Conservation (phyloP, 1,284 basidiomycete genomes). For the Megacollybia platyphylla region DNA sequence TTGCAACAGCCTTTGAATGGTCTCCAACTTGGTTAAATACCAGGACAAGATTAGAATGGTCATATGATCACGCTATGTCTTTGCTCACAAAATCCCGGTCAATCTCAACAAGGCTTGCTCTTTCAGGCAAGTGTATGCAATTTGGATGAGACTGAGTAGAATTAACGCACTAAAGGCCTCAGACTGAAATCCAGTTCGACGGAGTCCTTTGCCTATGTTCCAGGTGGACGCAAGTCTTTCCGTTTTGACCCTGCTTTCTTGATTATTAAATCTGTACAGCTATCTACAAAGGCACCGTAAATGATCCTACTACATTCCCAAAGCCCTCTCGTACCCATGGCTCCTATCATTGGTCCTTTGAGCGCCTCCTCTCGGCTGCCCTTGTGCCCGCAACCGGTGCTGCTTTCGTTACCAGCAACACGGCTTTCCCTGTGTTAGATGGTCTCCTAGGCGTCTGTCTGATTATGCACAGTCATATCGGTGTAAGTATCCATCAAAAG, state of each 20-base stretch:
- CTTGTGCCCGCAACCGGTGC: slow-evolving; percentile 84
- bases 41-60: no score
- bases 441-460: slow-evolving; percentile 79
- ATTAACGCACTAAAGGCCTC: background rate
- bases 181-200: background rate
- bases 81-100: no score
- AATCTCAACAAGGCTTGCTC: no score
- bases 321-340: slow-evolving; percentile 73
- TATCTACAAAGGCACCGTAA: slow-evolving; percentile 87
- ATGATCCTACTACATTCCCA: slow-evolving; percentile 90
- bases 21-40: background rate
- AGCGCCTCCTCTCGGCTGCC: slow-evolving; percentile 79
- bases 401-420: slow-evolving; percentile 63
- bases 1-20: slow-evolving; percentile 12
- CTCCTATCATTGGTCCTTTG: slow-evolving; percentile 97
- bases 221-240: background rate
- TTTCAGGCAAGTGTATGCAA: no score
- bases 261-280: slow-evolving; percentile 32
- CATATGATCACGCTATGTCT: no score
- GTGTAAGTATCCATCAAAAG: slow-evolving; percentile 33
- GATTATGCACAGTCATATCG: slow-evolving; percentile 92
- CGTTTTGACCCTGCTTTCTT: background rate
- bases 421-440: slow-evolving; percentile 74
- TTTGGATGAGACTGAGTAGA: no score
- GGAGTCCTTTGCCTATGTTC: background rate